Percentiles rank a stretch among this genome's conserved stretches.
Evolutionary conservation across 208 protist species (phyloP).

Genomic region (Novymonas esmeraldas): DNA sequence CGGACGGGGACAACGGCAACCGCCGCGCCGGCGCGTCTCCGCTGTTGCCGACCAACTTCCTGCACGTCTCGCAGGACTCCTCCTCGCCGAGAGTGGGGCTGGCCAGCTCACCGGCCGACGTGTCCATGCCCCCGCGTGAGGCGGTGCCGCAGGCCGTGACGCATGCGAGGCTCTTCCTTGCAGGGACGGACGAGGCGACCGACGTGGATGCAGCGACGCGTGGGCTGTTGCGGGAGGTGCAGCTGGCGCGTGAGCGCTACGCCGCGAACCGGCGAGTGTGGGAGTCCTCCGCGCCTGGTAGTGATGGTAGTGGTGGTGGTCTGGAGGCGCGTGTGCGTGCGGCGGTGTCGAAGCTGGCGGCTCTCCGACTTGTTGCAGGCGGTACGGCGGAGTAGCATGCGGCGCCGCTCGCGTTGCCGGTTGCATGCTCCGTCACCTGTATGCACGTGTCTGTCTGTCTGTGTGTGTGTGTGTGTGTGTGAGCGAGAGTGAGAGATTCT

Average conservation of each 20-base stretch:
- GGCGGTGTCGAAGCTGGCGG: slow-evolving; percentile 25
- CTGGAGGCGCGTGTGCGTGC: slow-evolving; percentile 21
- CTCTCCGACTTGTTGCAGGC: neutral
- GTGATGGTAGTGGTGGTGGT: too few species aligned
- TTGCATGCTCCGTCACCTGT: neutral
- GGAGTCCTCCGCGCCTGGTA: neutral
- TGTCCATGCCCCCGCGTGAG: neutral
- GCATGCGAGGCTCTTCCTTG: neutral
- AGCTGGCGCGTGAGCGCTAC: slow-evolving; percentile 23
- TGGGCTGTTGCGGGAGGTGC: slow-evolving; percentile 19
- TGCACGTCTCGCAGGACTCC: slow-evolving; percentile 36
- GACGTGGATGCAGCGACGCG: neutral
- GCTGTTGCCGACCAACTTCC: slow-evolving; percentile 15
- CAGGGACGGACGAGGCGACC: neutral
- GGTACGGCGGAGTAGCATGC: neutral
- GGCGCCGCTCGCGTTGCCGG: neutral
- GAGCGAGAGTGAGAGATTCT: neutral
- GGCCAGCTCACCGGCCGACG: neutral
- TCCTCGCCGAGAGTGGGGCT: slow-evolving; percentile 7
- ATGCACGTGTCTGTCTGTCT: neutral
- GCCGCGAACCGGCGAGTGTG: slow-evolving; percentile 11
- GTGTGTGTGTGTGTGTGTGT: neutral
- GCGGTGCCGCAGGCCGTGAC: neutral
- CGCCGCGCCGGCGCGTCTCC: neutral
- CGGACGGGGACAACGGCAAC: slow-evolving; percentile 1